A percentile compares a stretch with the other conserved stretches of the same genome.
phyloP scores from a whole-genome alignment of 768 basidiomycete species.

The Hygrophorus russula region DNA sequence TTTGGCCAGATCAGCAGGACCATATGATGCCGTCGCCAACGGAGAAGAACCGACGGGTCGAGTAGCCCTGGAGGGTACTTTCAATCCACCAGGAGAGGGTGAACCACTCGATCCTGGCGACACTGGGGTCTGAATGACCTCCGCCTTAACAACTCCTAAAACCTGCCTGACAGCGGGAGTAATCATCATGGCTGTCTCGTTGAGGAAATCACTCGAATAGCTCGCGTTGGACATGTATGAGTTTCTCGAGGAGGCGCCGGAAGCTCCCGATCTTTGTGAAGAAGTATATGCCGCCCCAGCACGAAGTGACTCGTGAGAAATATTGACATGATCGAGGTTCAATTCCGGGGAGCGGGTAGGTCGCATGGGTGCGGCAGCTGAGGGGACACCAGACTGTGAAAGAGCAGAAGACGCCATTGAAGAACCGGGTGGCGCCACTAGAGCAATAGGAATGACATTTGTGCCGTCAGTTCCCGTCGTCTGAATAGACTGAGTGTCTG shows the following conservation, averaged over 20 bases:
- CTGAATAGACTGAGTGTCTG: constrained; percentile 69
- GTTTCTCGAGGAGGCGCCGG: constrained; percentile 41
- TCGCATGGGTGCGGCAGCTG: constrained; percentile 36
- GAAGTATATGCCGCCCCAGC: constrained; percentile 23
- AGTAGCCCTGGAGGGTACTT: constrained; percentile 25
- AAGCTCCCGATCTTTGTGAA: constrained; percentile 45
- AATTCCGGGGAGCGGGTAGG: constrained; percentile 51
- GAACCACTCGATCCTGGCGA: constrained; percentile 21
- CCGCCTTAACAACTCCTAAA: constrained; percentile 67
- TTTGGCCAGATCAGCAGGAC: constrained; percentile 49
- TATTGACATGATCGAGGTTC: constrained; percentile 49
- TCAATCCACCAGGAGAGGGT: constrained; percentile 26
- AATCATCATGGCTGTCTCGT: constrained; percentile 75
- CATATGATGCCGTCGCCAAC: constrained; percentile 60
- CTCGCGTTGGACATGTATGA: constrained; percentile 71
- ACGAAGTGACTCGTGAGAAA: constrained; percentile 41
- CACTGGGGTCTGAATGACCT: constrained; percentile 57
- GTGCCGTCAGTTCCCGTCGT: constrained; percentile 73
- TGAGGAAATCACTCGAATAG: constrained; percentile 68
- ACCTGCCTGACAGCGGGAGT: constrained; percentile 65
- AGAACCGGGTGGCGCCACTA: constrained; percentile 49
- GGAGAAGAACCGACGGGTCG: constrained; percentile 51
- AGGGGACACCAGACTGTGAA: constrained; percentile 18
- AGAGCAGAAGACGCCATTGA: constrained; percentile 18
- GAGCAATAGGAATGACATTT: constrained; percentile 80